These are phyloP conservation scores for Collybia sp. DNA, from an alignment of 768 basidiomycete genomes.

Conservation along the genomic window DNA sequence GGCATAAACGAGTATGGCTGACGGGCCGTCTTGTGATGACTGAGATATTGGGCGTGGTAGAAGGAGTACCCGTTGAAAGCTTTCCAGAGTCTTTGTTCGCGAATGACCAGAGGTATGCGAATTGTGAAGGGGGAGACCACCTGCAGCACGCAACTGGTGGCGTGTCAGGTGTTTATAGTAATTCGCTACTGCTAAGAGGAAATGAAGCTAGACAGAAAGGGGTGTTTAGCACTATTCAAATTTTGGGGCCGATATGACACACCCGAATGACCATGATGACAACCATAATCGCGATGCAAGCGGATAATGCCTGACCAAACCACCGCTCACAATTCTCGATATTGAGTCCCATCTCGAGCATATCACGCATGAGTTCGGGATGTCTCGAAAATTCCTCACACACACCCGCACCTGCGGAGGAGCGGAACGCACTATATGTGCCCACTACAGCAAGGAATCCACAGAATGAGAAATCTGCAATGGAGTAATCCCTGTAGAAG, in stretches of 20 bases:
- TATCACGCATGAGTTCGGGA: constrained; percentile 66
- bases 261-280: constrained; percentile 66
- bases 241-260: constrained; percentile 22
- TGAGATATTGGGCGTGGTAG: constrained; percentile 32
- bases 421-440: constrained; percentile 55
- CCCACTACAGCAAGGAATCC: constrained; percentile 51
- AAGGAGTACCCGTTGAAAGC: constrained; percentile 60
- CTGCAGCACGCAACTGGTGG: constrained; percentile 19
- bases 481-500: constrained; percentile 78
- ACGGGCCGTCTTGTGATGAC: constrained; percentile 10
- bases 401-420: constrained; percentile 49
- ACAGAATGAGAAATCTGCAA: constrained; percentile 74
- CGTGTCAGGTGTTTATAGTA: constrained; percentile 55
- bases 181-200: constrained; percentile 67
- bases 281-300: constrained; percentile 51
- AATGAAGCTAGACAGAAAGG: constrained; percentile 52
- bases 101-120: constrained; percentile 10
- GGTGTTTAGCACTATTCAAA: constrained; percentile 1
- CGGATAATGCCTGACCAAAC: constrained; percentile 64
- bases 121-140: constrained; percentile 11
- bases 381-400: constrained; percentile 77
- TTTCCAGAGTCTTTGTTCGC: constrained; percentile 15
- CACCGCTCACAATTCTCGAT: constrained; percentile 80
- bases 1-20: constrained; percentile 56
- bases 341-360: constrained; percentile 68